Percentiles rank a stretch among this genome's conserved stretches.
Evolutionary conservation across 2,329 filamentous ascomycete genomes (phyloP).

Genomic region (Stachybotrys chartarum): DNA sequence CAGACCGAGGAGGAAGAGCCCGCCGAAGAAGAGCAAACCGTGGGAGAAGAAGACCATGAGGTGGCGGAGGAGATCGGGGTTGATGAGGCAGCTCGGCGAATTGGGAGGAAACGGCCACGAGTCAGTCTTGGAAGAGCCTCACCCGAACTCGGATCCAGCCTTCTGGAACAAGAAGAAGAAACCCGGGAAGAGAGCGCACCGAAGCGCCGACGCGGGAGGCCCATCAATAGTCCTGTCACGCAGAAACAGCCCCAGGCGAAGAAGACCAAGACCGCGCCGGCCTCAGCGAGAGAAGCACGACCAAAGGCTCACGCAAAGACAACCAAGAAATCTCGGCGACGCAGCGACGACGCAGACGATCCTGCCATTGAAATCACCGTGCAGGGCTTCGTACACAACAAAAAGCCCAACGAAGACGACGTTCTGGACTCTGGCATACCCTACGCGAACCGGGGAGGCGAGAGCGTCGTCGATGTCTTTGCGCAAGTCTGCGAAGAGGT

Average conservation of each 20-base stretch:
- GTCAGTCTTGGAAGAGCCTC: slow-evolving; percentile 28
- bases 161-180: slow-evolving; percentile 19
- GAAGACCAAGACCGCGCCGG: slow-evolving; percentile 8
- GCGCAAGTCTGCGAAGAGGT: slow-evolving; percentile 55
- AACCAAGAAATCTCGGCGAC: slow-evolving; percentile 10
- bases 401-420: slow-evolving; percentile 29
- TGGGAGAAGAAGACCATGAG: slow-evolving; percentile 13
- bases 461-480: slow-evolving; percentile 57
- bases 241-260: slow-evolving; percentile 30
- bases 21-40: slow-evolving; percentile 6
- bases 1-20: slow-evolving; percentile 7
- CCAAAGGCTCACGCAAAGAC: slow-evolving; percentile 11
- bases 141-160: slow-evolving; percentile 31
- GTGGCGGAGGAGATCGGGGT: slow-evolving; percentile 13
- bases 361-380: slow-evolving; percentile 47
- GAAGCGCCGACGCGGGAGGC: slow-evolving; percentile 28
- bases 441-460: slow-evolving; percentile 44
- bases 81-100: slow-evolving; percentile 33
- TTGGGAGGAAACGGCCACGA: slow-evolving; percentile 36
- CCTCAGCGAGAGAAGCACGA: slow-evolving; percentile 5
- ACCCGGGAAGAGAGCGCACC: slow-evolving; percentile 24
- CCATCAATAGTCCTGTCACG: slow-evolving; percentile 31
- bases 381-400: slow-evolving; percentile 49
- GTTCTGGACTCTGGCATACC: slow-evolving; percentile 44
- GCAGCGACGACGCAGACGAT: slow-evolving; percentile 15